Evolutionary conservation across 2,329 filamentous ascomycete genomes (phyloP).

Genomic region (Sporothrix humicola): DNA sequence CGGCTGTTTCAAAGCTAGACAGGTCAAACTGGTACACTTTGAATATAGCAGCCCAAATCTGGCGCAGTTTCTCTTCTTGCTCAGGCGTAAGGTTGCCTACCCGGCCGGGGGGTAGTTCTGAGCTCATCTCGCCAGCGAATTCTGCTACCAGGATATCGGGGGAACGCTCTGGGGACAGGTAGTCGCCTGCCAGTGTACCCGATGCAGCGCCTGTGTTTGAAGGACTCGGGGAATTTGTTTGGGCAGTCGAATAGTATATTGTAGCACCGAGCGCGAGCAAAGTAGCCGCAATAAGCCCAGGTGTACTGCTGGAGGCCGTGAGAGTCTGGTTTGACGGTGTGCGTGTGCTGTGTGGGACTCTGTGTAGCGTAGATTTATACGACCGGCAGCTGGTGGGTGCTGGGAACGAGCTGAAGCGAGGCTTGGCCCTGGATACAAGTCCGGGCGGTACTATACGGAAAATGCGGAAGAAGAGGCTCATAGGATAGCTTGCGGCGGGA

Average conservation of each 20-base stretch:
- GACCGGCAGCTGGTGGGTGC: not conserved
- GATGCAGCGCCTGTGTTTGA: not conserved
- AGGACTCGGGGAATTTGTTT: not conserved
- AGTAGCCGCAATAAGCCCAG: slow-evolving; percentile 24
- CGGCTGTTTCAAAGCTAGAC: slow-evolving; percentile 42
- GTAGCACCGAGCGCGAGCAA: slow-evolving; percentile 27
- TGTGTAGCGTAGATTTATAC: too few species aligned
- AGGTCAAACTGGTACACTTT: slow-evolving; percentile 71
- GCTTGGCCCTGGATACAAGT: not conserved
- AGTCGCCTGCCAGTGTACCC: not conserved
- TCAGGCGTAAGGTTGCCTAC: slow-evolving; percentile 87
- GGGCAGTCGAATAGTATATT: not conserved
- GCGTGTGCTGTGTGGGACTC: not conserved
- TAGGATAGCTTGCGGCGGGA: not conserved
- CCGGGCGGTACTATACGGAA: not conserved
- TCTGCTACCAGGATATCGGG: not conserved
- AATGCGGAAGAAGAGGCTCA: slow-evolving; percentile 6
- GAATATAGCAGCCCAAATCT: slow-evolving; percentile 80
- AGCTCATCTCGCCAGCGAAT: slow-evolving; percentile 36
- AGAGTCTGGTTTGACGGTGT: slow-evolving; percentile 10
- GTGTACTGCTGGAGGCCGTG: slow-evolving; percentile 30
- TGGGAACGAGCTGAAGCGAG: not conserved
- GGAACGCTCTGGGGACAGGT: not conserved
- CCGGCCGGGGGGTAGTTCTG: slow-evolving; percentile 67
- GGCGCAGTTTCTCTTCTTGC: slow-evolving; percentile 84